Evolutionary conservation across 352 stramenopile genomes (phyloP).

Genomic region (Globisporangium viniferum): DNA sequence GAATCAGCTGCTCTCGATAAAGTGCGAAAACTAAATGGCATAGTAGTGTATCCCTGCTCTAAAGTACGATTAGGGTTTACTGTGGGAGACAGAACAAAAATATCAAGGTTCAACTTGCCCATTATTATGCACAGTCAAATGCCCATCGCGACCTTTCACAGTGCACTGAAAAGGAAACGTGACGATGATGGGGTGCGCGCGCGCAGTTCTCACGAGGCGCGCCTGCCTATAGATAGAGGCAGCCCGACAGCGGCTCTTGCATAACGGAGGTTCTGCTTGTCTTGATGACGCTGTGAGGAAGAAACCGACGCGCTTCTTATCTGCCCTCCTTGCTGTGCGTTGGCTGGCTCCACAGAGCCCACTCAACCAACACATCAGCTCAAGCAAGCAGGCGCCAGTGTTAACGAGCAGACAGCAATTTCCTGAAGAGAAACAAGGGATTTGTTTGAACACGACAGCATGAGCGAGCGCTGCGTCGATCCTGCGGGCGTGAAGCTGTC

Average conservation of each 20-base stretch:
- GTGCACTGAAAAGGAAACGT: not conserved
- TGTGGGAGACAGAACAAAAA: not conserved
- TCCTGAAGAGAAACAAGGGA: not conserved
- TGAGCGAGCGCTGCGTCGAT: not conserved
- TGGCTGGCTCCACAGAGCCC: not conserved
- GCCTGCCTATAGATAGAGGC: not conserved
- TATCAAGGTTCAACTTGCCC: not conserved
- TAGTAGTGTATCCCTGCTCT: not conserved
- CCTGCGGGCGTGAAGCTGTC: not conserved
- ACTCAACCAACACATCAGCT: not conserved
- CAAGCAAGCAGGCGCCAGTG: not conserved
- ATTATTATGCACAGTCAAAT: not conserved
- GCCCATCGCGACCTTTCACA: slow-evolving; percentile 2
- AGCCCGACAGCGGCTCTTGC: not conserved
- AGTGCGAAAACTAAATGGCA: not conserved
- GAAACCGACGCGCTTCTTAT: not conserved
- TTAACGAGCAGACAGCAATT: not conserved
- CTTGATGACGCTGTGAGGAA: not conserved
- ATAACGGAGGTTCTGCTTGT: not conserved
- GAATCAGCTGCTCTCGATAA: not conserved
- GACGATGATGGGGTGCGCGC: not conserved
- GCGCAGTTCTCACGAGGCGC: not conserved
- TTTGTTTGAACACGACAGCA: not conserved
- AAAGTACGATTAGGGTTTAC: not conserved
- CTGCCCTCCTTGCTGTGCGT: not conserved